Conservation (phyloP, 1,139 yeast species). For the Scheffersomyces insectosa region DNA sequence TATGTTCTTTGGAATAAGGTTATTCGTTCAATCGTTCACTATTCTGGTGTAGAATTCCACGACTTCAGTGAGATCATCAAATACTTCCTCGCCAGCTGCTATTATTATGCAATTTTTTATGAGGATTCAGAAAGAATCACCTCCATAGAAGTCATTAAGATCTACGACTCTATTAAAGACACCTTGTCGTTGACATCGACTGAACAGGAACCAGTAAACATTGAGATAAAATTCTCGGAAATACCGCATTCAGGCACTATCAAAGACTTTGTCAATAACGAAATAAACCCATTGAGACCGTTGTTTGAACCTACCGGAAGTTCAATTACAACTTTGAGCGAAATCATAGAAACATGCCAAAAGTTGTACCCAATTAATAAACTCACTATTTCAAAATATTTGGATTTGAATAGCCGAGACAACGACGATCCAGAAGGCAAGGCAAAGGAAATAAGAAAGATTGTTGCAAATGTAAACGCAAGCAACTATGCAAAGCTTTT, state of each 20-base stretch:
- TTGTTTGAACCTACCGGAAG: slow-evolving; percentile 23
- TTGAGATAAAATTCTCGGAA: background rate
- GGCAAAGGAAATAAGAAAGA: slow-evolving; percentile 26
- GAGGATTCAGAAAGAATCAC: slow-evolving; percentile 10
- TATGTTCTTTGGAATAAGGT: slow-evolving; percentile 28
- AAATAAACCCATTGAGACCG: slow-evolving; percentile 15
- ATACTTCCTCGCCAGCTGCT: slow-evolving; percentile 27
- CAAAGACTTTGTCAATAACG: background rate
- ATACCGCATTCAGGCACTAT: background rate
- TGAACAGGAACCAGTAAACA: background rate
- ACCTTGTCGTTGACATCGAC: slow-evolving; percentile 16
- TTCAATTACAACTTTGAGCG: slow-evolving; percentile 21
- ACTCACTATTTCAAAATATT: slow-evolving; percentile 36
- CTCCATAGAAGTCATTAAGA: slow-evolving; percentile 30
- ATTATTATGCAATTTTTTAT: slow-evolving; percentile 18
- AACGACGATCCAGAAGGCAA: slow-evolving; percentile 14
- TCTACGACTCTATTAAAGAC: slow-evolving; percentile 30
- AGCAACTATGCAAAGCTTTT: slow-evolving; percentile 33
- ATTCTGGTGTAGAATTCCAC: slow-evolving; percentile 9
- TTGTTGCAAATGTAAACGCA: slow-evolving; percentile 32
- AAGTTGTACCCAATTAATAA: slow-evolving; percentile 43
- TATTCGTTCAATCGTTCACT: slow-evolving; percentile 18
- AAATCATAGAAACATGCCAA: slow-evolving; percentile 40
- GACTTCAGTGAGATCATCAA: slow-evolving; percentile 17
- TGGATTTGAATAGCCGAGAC: slow-evolving; percentile 24